A percentile compares a stretch with the other conserved stretches of the same genome.
Evolutionary conservation across 495 filamentous ascomycete genomes (phyloP).

Genomic region (Penicillium malachiteum): DNA sequence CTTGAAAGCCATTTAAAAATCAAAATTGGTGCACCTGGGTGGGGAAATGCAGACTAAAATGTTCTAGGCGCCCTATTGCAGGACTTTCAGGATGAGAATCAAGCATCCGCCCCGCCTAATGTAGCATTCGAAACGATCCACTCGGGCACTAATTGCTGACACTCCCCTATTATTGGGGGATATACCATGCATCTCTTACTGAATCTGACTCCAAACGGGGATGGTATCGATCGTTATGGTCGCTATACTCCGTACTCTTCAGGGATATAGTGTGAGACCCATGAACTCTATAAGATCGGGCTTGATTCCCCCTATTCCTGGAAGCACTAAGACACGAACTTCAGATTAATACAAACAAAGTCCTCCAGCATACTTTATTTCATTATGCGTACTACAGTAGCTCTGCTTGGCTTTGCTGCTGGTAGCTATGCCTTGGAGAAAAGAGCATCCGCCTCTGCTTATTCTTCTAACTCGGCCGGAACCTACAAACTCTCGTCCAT

Average conservation of each 20-base stretch:
- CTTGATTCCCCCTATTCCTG: not conserved
- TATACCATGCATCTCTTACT: not conserved
- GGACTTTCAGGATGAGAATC: not conserved
- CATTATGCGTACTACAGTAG: not conserved
- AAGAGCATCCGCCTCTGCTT: slow-evolving; percentile 34
- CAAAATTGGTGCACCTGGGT: no score
- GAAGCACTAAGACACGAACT: no score
- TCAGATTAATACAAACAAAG: not conserved
- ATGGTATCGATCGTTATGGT: not conserved
- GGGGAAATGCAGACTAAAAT: no score
- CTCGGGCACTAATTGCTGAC: not conserved
- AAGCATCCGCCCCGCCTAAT: not conserved
- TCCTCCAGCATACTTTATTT: not conserved
- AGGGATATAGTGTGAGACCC: not conserved
- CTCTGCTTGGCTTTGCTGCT: slow-evolving; percentile 14
- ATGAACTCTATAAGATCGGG: not conserved
- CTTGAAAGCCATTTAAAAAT: no score
- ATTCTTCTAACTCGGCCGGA: slow-evolving; percentile 45
- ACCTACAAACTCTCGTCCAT: slow-evolving; percentile 43
- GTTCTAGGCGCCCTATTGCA: no score
- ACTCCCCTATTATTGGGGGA: not conserved
- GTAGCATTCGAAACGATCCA: not conserved
- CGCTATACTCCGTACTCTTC: not conserved
- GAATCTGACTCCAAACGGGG: not conserved
- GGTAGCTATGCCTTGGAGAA: slow-evolving; percentile 16